Evolutionary conservation across 768 basidiomycete species (phyloP).

Genomic region (Psilocybe sp.): DNA sequence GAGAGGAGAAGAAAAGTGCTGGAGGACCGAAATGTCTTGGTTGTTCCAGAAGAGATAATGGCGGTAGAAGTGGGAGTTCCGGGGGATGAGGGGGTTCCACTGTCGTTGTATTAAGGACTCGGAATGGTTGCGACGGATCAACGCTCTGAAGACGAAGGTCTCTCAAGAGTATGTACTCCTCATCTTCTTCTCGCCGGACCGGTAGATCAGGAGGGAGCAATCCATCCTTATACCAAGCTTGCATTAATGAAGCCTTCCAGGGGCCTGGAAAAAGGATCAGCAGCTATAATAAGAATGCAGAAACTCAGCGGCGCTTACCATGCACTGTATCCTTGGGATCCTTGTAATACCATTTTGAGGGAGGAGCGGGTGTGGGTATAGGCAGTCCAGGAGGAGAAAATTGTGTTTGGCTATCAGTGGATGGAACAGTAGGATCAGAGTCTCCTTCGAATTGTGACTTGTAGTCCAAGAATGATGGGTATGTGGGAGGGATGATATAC

Average conservation of each 20-base stretch:
- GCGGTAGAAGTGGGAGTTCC: constrained; percentile 61
- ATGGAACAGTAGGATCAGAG: constrained; percentile 31
- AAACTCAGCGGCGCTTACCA: constrained; percentile 42
- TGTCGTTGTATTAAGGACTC: constrained; percentile 40
- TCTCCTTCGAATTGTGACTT: constrained; percentile 62
- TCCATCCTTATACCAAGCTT: constrained; percentile 86
- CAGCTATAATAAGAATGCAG: background rate
- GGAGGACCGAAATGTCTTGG: constrained; percentile 85
- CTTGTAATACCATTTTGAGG: constrained; percentile 78
- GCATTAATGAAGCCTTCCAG: constrained; percentile 87
- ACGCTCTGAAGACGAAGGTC: constrained; percentile 76
- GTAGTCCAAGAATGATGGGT: constrained; percentile 74
- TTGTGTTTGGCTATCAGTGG: constrained; percentile 48
- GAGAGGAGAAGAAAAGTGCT: constrained; percentile 81
- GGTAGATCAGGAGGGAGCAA: constrained; percentile 80
- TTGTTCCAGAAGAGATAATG: constrained; percentile 76
- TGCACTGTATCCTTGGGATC: constrained; percentile 81
- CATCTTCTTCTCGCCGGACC: constrained; percentile 73
- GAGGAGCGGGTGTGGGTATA: constrained; percentile 61
- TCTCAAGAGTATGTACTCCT: constrained; percentile 62
- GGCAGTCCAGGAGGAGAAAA: constrained; percentile 82
- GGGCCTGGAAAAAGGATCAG: constrained; percentile 51
- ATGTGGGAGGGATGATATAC: constrained; percentile 89
- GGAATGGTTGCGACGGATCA: constrained; percentile 82
- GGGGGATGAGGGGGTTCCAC: constrained; percentile 19